Base-by-base conservation (phyloP, 257 asterid species). In the Lithospermum erythrorhizon region DNA sequence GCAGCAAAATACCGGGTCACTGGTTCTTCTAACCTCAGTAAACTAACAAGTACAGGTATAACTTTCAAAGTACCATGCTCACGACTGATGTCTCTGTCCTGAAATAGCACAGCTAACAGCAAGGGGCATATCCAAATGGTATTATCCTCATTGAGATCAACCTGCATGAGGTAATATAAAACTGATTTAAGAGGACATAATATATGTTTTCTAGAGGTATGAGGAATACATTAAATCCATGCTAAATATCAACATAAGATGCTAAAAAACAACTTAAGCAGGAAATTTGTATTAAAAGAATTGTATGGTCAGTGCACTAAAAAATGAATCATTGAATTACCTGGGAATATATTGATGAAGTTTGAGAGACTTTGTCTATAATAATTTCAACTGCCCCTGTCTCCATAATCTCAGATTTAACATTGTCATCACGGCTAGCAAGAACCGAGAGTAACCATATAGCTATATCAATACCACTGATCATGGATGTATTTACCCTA, bases 1-100 rank as follows among this genome's bases (percentile, higher is more conserved):
- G 98, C 97, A 58, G 98, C 94, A 72, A 91, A 88, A 73, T 91
- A 91, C 78, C 96, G 81, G 79, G 73, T 80, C 25, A 95, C 87
- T 41, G 84, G 76, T 69, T 88, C 98, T 72, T 88, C 98, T 41
- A 94, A 75, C 82, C 87, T 79, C 72, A 91, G 70, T 77, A 91
- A 74, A 78, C 70, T 91, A 53, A 90, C 88, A 18, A 91, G 85
- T 68, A 80, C 87, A 1, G 98, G 97, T 69, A 88, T 83, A n/a
- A 87, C 76, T 72, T 86, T 88, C 93, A 88, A 84, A 48, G 97
- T 82, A 63, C 82, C 90, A 72, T 84, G 56, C 69, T 88, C 81
- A 1, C 98, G 86, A 59, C 84, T 84, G 63, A 91, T 80, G 58
- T 91, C 98, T 77, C 98, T 77, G 66, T 88, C 86, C 73, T 78